A percentile compares a stretch with the other conserved stretches of the same genome.
Conservation (phyloP, 2,329 filamentous ascomycete genomes). For the Aureobasidium melanogenum region DNA sequence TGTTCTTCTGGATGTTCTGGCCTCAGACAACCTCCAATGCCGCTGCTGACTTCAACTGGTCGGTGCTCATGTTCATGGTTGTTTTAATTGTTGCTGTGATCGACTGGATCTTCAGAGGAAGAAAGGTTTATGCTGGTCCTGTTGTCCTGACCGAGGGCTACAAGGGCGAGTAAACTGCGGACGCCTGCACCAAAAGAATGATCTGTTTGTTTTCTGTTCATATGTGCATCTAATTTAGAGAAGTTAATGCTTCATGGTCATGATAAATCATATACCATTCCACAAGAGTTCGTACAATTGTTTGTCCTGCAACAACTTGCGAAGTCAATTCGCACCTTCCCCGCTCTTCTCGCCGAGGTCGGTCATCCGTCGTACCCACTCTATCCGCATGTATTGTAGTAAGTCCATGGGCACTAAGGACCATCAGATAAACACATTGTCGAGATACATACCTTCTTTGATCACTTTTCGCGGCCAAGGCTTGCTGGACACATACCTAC, state of each 20-base stretch:
- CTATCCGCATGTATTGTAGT: not conserved
- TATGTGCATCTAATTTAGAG: not conserved
- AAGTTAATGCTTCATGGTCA: not conserved
- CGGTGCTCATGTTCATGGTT: slow-evolving; percentile 15
- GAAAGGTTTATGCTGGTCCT: slow-evolving; percentile 15
- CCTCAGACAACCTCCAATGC: slow-evolving; percentile 14
- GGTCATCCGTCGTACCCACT: not conserved
- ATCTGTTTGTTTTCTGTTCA: not conserved
- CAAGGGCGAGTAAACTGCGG: slow-evolving; percentile 5
- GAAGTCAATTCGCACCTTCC: not conserved
- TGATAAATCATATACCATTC: not conserved
- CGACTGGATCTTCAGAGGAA: slow-evolving; percentile 14
- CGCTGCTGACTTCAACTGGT: slow-evolving; percentile 17
- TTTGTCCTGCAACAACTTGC: not conserved
- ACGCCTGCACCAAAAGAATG: not conserved
- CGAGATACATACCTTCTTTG: not conserved
- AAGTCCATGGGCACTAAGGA: not conserved
- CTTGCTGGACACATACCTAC: not conserved
- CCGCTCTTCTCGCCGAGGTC: not conserved
- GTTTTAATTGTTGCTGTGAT: slow-evolving; percentile 13
- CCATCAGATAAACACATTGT: not conserved
- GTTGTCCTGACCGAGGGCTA: slow-evolving; percentile 14
- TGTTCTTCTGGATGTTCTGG: slow-evolving; percentile 33
- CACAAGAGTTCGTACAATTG: not conserved
- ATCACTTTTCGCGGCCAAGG: no score